phyloP scores from a whole-genome alignment of 2,329 filamentous ascomycete species.

The Sordariomycetes sp. region DNA sequence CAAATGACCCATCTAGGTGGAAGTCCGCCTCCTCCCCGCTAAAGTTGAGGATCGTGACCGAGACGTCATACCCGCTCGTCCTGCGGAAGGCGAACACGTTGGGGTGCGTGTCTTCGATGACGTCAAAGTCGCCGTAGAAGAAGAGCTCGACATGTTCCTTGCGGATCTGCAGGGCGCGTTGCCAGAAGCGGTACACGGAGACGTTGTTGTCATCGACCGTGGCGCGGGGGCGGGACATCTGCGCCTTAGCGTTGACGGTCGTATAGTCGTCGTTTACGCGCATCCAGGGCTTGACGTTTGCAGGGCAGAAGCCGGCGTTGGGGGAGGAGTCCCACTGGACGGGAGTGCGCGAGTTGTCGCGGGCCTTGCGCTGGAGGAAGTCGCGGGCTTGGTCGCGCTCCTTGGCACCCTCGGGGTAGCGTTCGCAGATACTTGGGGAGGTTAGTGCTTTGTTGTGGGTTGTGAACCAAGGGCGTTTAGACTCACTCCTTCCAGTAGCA shows the following conservation, averaged over 20 bases:
- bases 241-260: conserved; percentile 46
- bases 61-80: neutral
- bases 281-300: conserved; percentile 49
- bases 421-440: conserved; percentile 24
- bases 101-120: conserved; percentile 1
- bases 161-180: conserved; percentile 40
- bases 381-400: conserved; percentile 27
- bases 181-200: conserved; percentile 50
- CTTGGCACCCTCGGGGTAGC: conserved; percentile 21
- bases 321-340: conserved; percentile 54
- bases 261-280: conserved; percentile 49
- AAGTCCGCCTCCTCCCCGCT: conserved; percentile 1
- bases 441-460: too few relatives aligned
- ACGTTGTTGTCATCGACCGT: neutral
- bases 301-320: conserved; percentile 52
- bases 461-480: conserved; percentile 4
- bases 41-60: conserved; percentile 3
- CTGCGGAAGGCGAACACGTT: conserved; percentile 1
- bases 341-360: conserved; percentile 59
- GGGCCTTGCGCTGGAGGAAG: conserved; percentile 33
- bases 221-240: conserved; percentile 18
- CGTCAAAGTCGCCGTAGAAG: conserved; percentile 43
- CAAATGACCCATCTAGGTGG: neutral
- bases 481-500: conserved; percentile 30
- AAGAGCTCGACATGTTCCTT: conserved; percentile 50